phyloP scores from a whole-genome alignment of 371 early-diverging fungal genomes.

The Mucor sp. region DNA sequence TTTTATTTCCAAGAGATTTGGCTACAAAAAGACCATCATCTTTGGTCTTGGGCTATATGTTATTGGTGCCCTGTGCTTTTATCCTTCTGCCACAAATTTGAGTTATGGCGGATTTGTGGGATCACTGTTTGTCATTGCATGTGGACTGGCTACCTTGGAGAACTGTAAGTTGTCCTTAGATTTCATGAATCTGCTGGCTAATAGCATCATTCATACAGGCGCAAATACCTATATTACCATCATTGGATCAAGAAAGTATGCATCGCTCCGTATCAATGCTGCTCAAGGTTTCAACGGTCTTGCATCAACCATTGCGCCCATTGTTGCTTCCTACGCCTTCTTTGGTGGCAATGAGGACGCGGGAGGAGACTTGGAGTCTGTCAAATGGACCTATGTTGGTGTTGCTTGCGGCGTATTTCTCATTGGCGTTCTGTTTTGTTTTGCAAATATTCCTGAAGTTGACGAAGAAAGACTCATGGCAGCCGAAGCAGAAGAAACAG shows the following conservation, averaged over 20 bases:
- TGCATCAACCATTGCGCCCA: slow-evolving; percentile 46
- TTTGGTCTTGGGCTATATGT: slow-evolving; percentile 48
- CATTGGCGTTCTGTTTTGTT: slow-evolving; percentile 42
- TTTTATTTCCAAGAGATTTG: slow-evolving; percentile 38
- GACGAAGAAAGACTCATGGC: slow-evolving; percentile 71
- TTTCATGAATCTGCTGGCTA: background rate
- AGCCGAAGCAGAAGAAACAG: slow-evolving; percentile 88
- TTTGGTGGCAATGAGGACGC: slow-evolving; percentile 39
- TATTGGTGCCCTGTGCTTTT: slow-evolving; percentile 49
- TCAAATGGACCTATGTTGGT: slow-evolving; percentile 52
- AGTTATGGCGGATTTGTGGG: slow-evolving; percentile 51
- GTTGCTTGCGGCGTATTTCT: slow-evolving; percentile 45
- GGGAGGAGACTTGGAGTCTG: slow-evolving; percentile 31
- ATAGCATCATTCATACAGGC: slow-evolving; percentile 12
- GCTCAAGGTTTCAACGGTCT: slow-evolving; percentile 54
- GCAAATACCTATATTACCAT: slow-evolving; percentile 51
- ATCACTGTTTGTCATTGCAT: slow-evolving; percentile 50
- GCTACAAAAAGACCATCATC: slow-evolving; percentile 48
- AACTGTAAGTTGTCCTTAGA: slow-evolving; percentile 28
- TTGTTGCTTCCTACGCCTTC: slow-evolving; percentile 52
- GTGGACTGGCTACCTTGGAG: slow-evolving; percentile 50
- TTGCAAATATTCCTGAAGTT: slow-evolving; percentile 47
- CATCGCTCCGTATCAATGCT: slow-evolving; percentile 43
- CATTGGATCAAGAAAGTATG: slow-evolving; percentile 38
- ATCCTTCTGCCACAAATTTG: slow-evolving; percentile 39